Percentiles rank a stretch among this genome's conserved stretches.
phyloP scores from a whole-genome alignment of 345 rosid genomes.

The Mercurialis annua region DNA sequence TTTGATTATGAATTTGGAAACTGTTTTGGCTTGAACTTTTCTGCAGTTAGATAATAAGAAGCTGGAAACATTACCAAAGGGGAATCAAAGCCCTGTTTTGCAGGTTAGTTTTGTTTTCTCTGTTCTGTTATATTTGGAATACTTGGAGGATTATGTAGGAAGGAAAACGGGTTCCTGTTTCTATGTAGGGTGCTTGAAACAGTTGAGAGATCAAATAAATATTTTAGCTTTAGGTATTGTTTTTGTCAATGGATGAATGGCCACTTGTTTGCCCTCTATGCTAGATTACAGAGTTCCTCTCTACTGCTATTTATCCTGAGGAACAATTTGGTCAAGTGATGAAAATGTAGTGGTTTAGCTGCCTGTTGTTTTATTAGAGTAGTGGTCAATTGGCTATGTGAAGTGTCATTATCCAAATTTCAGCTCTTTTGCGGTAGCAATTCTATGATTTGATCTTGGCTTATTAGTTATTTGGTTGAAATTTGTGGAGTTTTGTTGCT shows the following conservation, averaged over 20 bases:
- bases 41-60: slow-evolving; percentile 79
- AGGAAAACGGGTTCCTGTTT: not conserved
- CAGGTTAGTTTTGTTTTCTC: slow-evolving; percentile 53
- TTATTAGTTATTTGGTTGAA: not conserved
- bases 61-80: slow-evolving; percentile 64
- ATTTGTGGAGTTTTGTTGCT: not conserved
- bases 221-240: not conserved
- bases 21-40: not conserved
- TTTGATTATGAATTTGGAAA: slow-evolving; percentile 6
- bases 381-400: not conserved
- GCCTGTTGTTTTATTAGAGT: not conserved
- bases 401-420: not conserved
- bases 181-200: not conserved
- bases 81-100: slow-evolving; percentile 60
- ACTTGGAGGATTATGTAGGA: not conserved
- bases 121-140: not conserved
- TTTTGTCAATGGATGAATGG: not conserved
- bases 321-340: not conserved
- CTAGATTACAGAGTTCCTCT: not conserved
- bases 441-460: not conserved
- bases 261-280: not conserved
- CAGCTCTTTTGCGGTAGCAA: not conserved
- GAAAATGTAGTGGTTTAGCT: not conserved
- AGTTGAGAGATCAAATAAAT: not conserved
- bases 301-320: not conserved